Evolutionary conservation across 2,329 filamentous ascomycete genomes (phyloP).

Genomic region (Pseudogymnoascus sp.): DNA sequence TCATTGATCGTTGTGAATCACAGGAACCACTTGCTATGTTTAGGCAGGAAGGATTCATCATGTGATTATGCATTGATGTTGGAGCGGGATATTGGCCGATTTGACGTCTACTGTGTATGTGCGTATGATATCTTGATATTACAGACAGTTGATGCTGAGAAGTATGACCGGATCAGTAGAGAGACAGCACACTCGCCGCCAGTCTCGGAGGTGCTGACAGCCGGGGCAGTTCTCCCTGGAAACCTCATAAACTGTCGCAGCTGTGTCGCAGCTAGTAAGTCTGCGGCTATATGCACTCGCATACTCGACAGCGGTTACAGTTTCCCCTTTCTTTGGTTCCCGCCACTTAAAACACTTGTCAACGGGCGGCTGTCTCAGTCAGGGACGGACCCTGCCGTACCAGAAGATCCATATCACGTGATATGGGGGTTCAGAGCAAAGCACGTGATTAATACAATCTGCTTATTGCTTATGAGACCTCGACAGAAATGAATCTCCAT

Average conservation of each 20-base stretch:
- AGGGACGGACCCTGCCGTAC: not conserved
- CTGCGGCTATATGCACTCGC: not conserved
- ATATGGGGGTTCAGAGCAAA: not conserved
- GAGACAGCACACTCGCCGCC: not conserved
- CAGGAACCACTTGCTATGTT: not conserved
- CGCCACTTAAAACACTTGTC: not conserved
- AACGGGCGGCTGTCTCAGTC: conserved; percentile 8
- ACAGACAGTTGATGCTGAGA: not conserved
- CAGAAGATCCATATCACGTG: not conserved
- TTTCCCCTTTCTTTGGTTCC: not conserved
- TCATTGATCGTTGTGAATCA: not conserved
- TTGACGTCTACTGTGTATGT: not conserved
- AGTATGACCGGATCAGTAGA: not conserved
- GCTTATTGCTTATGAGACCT: not conserved
- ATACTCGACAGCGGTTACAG: not conserved
- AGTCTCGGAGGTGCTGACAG: not conserved
- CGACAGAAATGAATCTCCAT: not conserved
- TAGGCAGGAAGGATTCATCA: not conserved
- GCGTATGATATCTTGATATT: not conserved
- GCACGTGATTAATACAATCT: not conserved
- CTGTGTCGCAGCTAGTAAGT: not conserved
- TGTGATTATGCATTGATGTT: not conserved
- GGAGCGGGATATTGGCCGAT: too few species aligned
- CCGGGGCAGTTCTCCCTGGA: not conserved
- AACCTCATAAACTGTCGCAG: not conserved